Conservation (phyloP, 768 basidiomycete species). For the Xerocomellus amylosporus region DNA sequence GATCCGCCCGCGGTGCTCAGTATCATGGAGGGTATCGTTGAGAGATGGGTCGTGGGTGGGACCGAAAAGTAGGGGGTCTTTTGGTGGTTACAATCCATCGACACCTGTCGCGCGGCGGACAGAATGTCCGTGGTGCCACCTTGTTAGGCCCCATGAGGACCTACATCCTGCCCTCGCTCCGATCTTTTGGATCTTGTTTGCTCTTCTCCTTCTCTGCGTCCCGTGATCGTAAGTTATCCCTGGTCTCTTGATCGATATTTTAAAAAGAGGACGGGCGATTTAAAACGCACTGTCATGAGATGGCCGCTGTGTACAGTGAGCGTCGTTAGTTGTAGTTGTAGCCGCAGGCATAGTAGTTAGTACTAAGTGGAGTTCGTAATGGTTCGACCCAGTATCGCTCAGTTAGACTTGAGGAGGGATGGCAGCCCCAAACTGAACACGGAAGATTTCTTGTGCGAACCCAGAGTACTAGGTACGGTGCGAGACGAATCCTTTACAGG, state of each 20-base stretch:
- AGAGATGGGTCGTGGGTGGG: conserved; percentile 78
- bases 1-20: conserved; percentile 35
- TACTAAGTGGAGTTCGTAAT: no score
- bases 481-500: conserved; percentile 54
- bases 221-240: conserved; percentile 47
- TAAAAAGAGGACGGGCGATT: background rate
- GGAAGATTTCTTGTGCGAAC: conserved; percentile 76
- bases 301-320: conserved; percentile 85
- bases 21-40: conserved; percentile 55
- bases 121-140: conserved; percentile 90
- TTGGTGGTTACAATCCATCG: conserved; percentile 94
- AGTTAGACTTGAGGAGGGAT: conserved; percentile 78
- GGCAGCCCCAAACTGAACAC: conserved; percentile 78
- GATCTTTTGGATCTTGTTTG: conserved; percentile 78
- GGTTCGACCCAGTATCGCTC: no score
- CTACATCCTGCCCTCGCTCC: conserved; percentile 88
- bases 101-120: conserved; percentile 74
- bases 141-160: conserved; percentile 60
- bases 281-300: conserved; percentile 80
- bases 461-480: conserved; percentile 52
- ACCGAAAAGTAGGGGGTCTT: conserved; percentile 87
- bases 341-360: no score
- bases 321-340: conserved; percentile 42
- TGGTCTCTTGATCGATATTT: conserved; percentile 39
- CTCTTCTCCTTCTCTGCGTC: conserved; percentile 48